Evolutionary conservation across 495 filamentous ascomycete species (phyloP).

Genomic region (Neurospora intermedia): DNA sequence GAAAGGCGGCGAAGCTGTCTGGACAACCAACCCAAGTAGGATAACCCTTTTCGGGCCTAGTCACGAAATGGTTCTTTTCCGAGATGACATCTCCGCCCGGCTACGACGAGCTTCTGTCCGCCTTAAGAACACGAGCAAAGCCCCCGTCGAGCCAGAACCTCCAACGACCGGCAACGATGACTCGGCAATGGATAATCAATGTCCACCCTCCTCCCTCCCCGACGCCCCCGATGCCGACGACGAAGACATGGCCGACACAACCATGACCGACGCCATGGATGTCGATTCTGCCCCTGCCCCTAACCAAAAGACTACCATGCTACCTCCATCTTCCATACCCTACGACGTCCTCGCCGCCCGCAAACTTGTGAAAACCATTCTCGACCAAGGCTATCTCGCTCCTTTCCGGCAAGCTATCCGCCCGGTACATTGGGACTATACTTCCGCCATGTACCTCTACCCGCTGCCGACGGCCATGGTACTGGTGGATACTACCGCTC

Average conservation of each 20-base stretch:
- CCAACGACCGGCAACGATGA: slow-evolving; percentile 15
- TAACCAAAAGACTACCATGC: slow-evolving; percentile 1
- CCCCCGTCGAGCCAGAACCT: slow-evolving; percentile 1
- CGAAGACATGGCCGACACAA: background rate
- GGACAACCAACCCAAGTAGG: slow-evolving; percentile 77
- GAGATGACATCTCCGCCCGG: slow-evolving; percentile 74
- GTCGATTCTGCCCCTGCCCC: slow-evolving; percentile 15
- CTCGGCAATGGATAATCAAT: slow-evolving; percentile 17
- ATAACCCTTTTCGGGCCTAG: slow-evolving; percentile 72
- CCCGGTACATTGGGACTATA: slow-evolving; percentile 84
- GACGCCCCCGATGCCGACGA: slow-evolving; percentile 7
- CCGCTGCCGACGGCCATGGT: slow-evolving; percentile 77
- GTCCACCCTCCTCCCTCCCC: background rate
- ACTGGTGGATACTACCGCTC: slow-evolving; percentile 67
- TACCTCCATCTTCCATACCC: slow-evolving; percentile 20
- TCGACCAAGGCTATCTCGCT: slow-evolving; percentile 84
- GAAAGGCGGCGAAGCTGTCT: slow-evolving; percentile 58
- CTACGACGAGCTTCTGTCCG: slow-evolving; percentile 63
- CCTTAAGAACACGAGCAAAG: slow-evolving; percentile 30
- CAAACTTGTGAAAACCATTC: slow-evolving; percentile 77
- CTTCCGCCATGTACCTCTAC: slow-evolving; percentile 61
- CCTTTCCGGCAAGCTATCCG: slow-evolving; percentile 70
- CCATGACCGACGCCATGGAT: slow-evolving; percentile 33
- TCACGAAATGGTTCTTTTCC: slow-evolving; percentile 74
- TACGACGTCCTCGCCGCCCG: slow-evolving; percentile 53